Conservation (phyloP, 1,284 basidiomycete species). For the Fomitiporia mediterranea region DNA sequence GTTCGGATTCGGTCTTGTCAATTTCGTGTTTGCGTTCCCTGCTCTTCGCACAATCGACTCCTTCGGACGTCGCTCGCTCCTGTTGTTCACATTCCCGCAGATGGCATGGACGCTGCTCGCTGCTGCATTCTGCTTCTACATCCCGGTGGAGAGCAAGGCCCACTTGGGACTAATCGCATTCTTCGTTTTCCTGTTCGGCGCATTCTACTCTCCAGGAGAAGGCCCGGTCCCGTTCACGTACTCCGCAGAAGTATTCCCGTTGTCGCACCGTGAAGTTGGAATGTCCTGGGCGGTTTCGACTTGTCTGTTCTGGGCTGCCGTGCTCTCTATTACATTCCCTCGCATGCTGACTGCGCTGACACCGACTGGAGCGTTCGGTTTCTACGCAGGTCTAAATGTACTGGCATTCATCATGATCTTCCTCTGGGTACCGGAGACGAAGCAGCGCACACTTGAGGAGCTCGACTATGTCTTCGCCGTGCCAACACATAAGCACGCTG, state of each 20-base stretch:
- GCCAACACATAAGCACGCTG: conserved; percentile 48
- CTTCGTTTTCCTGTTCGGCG: conserved; percentile 55
- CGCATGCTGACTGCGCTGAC: conserved; percentile 45
- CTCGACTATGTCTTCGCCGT: conserved; percentile 61
- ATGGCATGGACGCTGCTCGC: conserved; percentile 57
- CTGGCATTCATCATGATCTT: conserved; percentile 51
- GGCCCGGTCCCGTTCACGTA: conserved; percentile 70
- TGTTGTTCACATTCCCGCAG: conserved; percentile 54
- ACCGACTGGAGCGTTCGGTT: conserved; percentile 45
- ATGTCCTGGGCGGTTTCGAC: conserved; percentile 53
- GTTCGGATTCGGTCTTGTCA: conserved; percentile 67
- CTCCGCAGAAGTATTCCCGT: conserved; percentile 60
- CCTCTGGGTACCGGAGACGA: conserved; percentile 51
- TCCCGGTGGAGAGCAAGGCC: conserved; percentile 36
- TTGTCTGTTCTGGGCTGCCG: conserved; percentile 48
- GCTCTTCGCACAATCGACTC: conserved; percentile 56
- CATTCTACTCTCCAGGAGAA: conserved; percentile 59
- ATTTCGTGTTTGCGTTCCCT: conserved; percentile 61
- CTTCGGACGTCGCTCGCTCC: conserved; percentile 55
- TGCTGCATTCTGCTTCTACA: conserved; percentile 55
- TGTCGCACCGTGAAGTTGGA: conserved; percentile 51
- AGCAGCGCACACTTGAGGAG: conserved; percentile 62
- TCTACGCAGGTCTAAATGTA: conserved; percentile 52
- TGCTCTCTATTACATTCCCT: conserved; percentile 58
- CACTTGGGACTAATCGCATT: conserved; percentile 46